Base-by-base conservation (phyloP, 2,329 filamentous ascomycete genomes). In the Drechmeria coniospora region DNA sequence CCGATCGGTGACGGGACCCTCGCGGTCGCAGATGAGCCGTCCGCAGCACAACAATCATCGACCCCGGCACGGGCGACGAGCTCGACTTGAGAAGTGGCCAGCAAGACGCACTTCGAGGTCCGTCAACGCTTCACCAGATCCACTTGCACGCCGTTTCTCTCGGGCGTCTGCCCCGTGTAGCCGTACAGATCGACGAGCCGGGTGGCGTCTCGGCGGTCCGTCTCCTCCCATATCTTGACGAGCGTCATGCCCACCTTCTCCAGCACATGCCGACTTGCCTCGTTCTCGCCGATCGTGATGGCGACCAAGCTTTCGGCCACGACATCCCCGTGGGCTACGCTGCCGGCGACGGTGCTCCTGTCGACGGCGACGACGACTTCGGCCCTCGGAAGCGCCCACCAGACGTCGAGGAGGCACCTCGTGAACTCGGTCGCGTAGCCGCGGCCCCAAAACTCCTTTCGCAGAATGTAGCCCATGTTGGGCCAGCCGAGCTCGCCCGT, bases 361-460 rank as follows among this genome's bases (percentile, higher is more conserved):
- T 59, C 55, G 13, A 66, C 61, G 33, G 48, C 43, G n/a, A 65
- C 15, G 38, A 56, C 57, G 4, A 51, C 45, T 36, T 56, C 54
- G 26, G 45, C 51, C 35, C 66, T 50, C 20, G 62, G 61, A 36
- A 74, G 51, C 28, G 43, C 42, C 51, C 57, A 63, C 56, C 62
- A 74, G 8, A 50, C 42, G 8, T 40, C 34, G 9, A 66, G 34
- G 28, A 63, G 63, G 1, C 45, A 66, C 28, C 35, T 45, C 21
- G 74, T 33, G 24, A 71, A 65, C 47, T 75, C 70, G 2, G 63
- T 70, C 19, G 60, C 68, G 37, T 67, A 61, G 4, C 69, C 70
- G 21, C 53, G 56, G 6, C 65, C 63, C 70, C 70, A 75, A 29
- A 48, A 40, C 37, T 65, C 59, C 31, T 50, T 56, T 26, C 56